Base-by-base conservation (phyloP, 805 yeast species). In the Candida pini region DNA sequence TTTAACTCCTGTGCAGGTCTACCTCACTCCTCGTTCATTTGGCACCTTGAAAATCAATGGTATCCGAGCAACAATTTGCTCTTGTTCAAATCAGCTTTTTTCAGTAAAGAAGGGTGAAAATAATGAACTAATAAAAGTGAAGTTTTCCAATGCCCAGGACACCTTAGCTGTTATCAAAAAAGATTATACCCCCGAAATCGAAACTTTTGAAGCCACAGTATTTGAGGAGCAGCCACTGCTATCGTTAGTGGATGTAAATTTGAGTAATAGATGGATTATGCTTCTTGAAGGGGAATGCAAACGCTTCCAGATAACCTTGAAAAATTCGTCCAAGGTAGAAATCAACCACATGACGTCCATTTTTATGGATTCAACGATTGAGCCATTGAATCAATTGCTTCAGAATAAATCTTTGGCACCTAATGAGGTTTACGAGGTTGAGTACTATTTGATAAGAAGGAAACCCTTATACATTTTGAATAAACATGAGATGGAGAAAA, bases 201-300 rank as follows among this genome's bases (percentile, higher is more conserved):
- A 61, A 2, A 54, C 63, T 7, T 60, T 66, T 26, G 55, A 65
- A 9, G 34, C 39, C 13, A 28, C 34, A 10, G 60, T 58, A n/a
- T 36, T 56, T 4, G 41, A 57, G 26, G 51, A 49, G 0, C 88
- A 86, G 46, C 95, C 96, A 1, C 57, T 69, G 5, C 57, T 86
- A 21, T 66, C 73, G 2, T 49, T 80, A 10, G 58, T 71, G 1
- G 66, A 71, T 27, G 59, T 72, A 6, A 70, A 75, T 47, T 65
- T 80, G 10, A 68, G 72, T 15, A 79, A 78, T 45, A 76, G 76
- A 4, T 79, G 85, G 77, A 48, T 81, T 4, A 81, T 85, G 86
- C 57, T 86, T 12, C 57, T 87, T 9, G 95, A 86, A 51, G 96
- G 96, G 7, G 92, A 87, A 47, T 61, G 64, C 26, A 67, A 65